These are phyloP conservation scores for Pseudotsuga menziesii DNA, from an alignment of 75 land plant genomes.

Conservation along the genomic window DNA sequence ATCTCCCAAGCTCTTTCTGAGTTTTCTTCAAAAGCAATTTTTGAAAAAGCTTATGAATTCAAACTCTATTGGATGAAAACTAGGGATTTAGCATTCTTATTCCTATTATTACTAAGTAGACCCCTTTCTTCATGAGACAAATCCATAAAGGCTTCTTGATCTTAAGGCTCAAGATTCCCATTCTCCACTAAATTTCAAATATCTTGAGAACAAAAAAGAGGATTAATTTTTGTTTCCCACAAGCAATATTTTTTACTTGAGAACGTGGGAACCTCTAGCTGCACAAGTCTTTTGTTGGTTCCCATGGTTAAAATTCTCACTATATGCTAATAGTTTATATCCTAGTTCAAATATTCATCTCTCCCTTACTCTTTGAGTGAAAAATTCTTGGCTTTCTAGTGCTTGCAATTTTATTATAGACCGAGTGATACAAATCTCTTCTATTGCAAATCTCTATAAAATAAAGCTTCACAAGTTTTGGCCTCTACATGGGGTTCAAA, in stretches of 20 bases:
- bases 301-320: background rate
- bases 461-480: too few species aligned
- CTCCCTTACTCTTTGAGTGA: too few species aligned
- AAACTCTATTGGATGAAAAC: too few species aligned
- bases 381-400: too few species aligned
- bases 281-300: background rate
- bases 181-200: background rate
- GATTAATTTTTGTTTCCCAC: background rate
- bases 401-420: too few species aligned
- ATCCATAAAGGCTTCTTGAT: background rate
- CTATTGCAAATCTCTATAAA: too few species aligned
- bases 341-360: too few species aligned
- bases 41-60: background rate
- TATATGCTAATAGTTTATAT: too few species aligned
- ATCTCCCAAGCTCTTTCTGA: background rate
- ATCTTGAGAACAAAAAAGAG: background rate
- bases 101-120: background rate
- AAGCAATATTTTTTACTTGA: background rate
- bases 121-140: background rate
- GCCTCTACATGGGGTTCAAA: too few species aligned
- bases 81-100: background rate
- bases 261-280: background rate
- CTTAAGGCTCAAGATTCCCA: background rate
- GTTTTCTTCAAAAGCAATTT: background rate
- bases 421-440: too few species aligned